Conservation (phyloP, 1,139 yeast species). For the Zygosaccharomyces sapae region DNA sequence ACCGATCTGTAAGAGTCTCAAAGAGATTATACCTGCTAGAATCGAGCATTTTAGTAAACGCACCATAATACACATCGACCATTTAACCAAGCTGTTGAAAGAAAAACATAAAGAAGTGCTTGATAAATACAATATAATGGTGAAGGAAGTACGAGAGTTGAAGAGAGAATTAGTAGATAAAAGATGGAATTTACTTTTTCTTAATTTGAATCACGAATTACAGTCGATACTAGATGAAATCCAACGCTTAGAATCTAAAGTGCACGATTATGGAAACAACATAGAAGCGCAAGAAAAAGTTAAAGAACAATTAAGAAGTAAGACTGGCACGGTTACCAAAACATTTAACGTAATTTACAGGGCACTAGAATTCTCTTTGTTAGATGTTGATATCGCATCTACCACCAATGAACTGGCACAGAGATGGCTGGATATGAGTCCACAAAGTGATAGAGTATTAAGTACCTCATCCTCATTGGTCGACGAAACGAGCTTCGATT, state of each 20-base stretch:
- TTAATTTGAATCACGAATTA: constrained; percentile 43
- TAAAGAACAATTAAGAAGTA: constrained; percentile 29
- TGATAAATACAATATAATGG: constrained; percentile 42
- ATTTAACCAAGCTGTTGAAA: constrained; percentile 34
- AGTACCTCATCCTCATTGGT: constrained; percentile 17
- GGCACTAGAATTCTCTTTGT: constrained; percentile 40
- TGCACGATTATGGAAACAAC: constrained; percentile 10
- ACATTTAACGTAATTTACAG: constrained; percentile 40
- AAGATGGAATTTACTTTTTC: constrained; percentile 54
- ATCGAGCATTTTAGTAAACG: constrained; percentile 40
- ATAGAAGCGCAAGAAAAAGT: constrained; percentile 17
- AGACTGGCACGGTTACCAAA: constrained; percentile 33
- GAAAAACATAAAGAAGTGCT: constrained; percentile 42
- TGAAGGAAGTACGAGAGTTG: constrained; percentile 40
- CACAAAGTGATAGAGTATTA: constrained; percentile 28
- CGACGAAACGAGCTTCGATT: constrained; percentile 5
- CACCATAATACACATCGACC: constrained; percentile 18
- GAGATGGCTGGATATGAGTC: constrained; percentile 36
- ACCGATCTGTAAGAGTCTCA: constrained; percentile 48
- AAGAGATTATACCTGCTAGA: constrained; percentile 50
- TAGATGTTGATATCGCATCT: constrained; percentile 35
- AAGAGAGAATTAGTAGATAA: constrained; percentile 48
- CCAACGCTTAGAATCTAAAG: constrained; percentile 32
- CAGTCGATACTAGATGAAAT: constrained; percentile 35
- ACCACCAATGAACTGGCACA: constrained; percentile 36